Conservation (phyloP, 495 filamentous ascomycete species). For the Penicillium alfredii region DNA sequence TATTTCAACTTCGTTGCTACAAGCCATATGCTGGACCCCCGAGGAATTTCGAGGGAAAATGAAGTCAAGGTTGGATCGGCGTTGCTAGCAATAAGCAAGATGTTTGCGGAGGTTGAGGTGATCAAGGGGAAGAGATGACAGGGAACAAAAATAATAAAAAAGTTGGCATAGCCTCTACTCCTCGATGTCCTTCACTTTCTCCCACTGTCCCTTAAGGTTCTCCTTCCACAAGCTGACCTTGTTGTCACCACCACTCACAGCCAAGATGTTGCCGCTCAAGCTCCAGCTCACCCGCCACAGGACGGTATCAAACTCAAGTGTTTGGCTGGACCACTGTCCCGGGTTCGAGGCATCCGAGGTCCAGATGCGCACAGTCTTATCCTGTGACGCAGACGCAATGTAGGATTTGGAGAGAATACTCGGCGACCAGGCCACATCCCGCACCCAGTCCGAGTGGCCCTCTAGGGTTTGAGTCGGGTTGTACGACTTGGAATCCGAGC, state of each 20-base stretch:
- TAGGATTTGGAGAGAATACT: slow-evolving; percentile 91
- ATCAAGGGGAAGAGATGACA: slow-evolving; percentile 15
- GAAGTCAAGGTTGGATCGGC: not conserved
- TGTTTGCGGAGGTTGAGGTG: slow-evolving; percentile 9
- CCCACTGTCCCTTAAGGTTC: slow-evolving; percentile 68
- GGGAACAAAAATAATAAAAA: slow-evolving; percentile 7
- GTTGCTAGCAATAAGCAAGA: not conserved
- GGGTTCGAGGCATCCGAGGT: slow-evolving; percentile 60
- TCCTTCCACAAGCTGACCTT: slow-evolving; percentile 72
- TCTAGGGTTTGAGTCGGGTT: slow-evolving; percentile 48
- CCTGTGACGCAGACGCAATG: slow-evolving; percentile 90
- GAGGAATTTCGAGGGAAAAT: too few species aligned
- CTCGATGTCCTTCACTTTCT: slow-evolving; percentile 92
- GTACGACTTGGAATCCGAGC: slow-evolving; percentile 51
- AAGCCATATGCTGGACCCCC: too few species aligned
- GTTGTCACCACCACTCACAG: slow-evolving; percentile 91
- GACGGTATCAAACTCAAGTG: slow-evolving; percentile 77
- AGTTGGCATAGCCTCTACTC: slow-evolving; percentile 49
- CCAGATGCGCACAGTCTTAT: slow-evolving; percentile 97
- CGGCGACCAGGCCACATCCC: slow-evolving; percentile 94
- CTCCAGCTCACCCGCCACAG: slow-evolving; percentile 98
- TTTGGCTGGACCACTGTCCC: slow-evolving; percentile 73
- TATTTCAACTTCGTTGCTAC: too few species aligned
- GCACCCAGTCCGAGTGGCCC: slow-evolving; percentile 95
- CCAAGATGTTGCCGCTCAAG: slow-evolving; percentile 93